Base-by-base conservation (phyloP, 768 basidiomycete species). In the Leccinum broughii region DNA sequence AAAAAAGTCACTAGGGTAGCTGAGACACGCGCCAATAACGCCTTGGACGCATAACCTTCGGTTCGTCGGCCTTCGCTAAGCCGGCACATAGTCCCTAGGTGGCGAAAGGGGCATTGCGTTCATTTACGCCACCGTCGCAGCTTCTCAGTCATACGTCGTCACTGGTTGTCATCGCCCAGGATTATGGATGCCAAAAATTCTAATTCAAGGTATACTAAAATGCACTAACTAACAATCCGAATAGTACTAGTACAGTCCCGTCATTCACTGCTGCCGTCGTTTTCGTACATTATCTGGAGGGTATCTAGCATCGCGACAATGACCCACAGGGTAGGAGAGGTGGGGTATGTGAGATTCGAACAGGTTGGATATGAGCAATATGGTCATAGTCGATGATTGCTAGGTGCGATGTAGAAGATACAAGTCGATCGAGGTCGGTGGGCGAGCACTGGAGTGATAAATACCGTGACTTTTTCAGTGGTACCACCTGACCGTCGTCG, bases 201-300 rank as follows among this genome's bases (percentile, higher is more conserved):
- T 74, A 74, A 56, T 72, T 73, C 71, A 64, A 72, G 73, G 72
- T 74, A 72, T 72, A 72, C 72, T 73, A 67, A 70, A 58, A 64
- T 70, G 67, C 58, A 56, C 17, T 59, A 70, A 68, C 63, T 66
- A 74, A 68, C 64, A 71, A 57, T 72, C 73, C 71, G 35, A 58
- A 58, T 70, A 59, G 57, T 72, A 74, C 61, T 72, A 56, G 69
- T 72, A 74, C 71, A 74, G 65, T 74, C 72, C 72, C 39, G 51
- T 66, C 70, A 13, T 63, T 70, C 63, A 57, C 62, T 72, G 65
- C 68, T 60, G 64, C 62, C 50, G n/a, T 70, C 49, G 56, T 62
- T 66, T 68, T 65, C 66, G 63, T 72, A 71, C 70, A 71, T 56
- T 58, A 59, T 66, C 61, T 55, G 61, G 49, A 56, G 72, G 71